Base-by-base conservation (phyloP, 257 asterid genomes). In the Osmanthus fragrans region DNA sequence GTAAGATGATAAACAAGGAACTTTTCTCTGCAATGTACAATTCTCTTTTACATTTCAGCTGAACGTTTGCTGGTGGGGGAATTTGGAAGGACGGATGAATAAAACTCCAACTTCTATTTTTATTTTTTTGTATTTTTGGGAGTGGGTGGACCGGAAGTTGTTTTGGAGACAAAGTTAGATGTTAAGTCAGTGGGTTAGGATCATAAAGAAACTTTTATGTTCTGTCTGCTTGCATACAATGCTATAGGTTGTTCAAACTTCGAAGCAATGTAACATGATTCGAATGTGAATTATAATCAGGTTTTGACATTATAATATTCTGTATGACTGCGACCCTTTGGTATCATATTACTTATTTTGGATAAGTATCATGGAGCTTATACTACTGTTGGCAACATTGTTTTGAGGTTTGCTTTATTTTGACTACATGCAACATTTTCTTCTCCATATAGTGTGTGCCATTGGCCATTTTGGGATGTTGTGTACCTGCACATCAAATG, bases 1-100 rank as follows among this genome's bases (percentile, higher is more conserved):
- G 99, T 96, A 88, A 87, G 96, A 75, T 74, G 47, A 40, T 51
- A 42, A 42, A 39, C 69, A 27, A 63, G 69, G 13, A 58, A 21
- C 30, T 21, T 58, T 2, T 58, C 21, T 21, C 13, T 58, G 66
- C 15, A n/a, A 9, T 7, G 66, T 58, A 8, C 4, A 7, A n/a
- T 58, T 16, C 30, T 7, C 32, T 6, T 23, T 58, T 58, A 58
- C n/a, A 47, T 47, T 47, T 47, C 56, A 47, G 56, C 11, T 42
- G 49, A 0, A 42, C 16, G 16, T 42, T 36, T 4, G 4, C 56
- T 47, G 7, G 56, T 13, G 7, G 37, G 73, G 73, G 30, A 0
- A 45, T 69, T 19, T 36, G 18, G 8, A 69, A 34, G 73, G 21
- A 69, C 1, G 47, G 18, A 23, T 2, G 13, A 34, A 23, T 6